phyloP scores from a whole-genome alignment of 495 filamentous ascomycete species.

The Aspergillus olivimuriae region DNA sequence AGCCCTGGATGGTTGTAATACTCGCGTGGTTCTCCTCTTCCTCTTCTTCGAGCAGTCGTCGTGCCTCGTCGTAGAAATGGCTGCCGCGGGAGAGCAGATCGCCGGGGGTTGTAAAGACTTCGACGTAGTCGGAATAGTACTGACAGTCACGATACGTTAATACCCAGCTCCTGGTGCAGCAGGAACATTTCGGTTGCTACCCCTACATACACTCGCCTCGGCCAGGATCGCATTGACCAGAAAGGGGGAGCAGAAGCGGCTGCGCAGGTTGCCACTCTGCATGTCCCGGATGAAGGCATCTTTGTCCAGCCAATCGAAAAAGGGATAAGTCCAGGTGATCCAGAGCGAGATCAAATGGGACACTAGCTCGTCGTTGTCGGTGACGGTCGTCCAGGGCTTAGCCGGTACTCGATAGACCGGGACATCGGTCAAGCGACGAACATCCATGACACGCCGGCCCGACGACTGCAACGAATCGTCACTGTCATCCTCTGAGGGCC shows the following conservation, averaged over 20 bases:
- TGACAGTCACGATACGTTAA: conserved; percentile 2
- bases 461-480: conserved; percentile 2
- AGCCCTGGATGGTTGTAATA: conserved; percentile 19
- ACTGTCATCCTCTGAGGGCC: conserved; percentile 3
- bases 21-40: conserved; percentile 9
- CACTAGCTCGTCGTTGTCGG: not conserved
- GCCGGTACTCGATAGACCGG: conserved; percentile 30
- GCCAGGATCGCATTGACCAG: conserved; percentile 23
- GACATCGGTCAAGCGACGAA: conserved; percentile 18
- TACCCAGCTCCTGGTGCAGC: no score
- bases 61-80: conserved; percentile 23
- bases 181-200: not conserved
- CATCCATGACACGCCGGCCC: conserved; percentile 18
- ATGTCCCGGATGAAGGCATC: not conserved
- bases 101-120: conserved; percentile 16
- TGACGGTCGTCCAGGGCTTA: conserved; percentile 31
- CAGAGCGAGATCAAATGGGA: not conserved
- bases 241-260: conserved; percentile 10
- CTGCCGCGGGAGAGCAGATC: conserved; percentile 16
- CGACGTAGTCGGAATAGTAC: conserved; percentile 24
- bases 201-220: conserved; percentile 20
- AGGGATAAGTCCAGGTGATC: not conserved
- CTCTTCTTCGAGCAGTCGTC: conserved; percentile 15
- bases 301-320: not conserved
- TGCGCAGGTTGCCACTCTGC: not conserved